Base-by-base conservation (phyloP, 2,329 filamentous ascomycete species). In the Orbilia blumenaviensis region DNA sequence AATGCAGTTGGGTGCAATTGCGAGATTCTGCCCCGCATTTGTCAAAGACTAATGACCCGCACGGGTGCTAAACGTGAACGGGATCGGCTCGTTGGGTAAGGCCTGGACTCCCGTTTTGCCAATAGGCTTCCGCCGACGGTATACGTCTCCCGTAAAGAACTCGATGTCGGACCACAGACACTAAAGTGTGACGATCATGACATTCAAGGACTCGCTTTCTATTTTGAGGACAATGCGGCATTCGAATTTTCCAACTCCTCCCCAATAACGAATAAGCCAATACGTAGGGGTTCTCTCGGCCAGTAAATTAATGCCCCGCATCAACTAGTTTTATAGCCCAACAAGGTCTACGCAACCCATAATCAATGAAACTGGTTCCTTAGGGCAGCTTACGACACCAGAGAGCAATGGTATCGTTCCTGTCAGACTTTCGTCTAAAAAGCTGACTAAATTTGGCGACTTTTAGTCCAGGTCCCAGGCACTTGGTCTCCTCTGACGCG, bases 331-430 rank as follows among this genome's bases (percentile, higher is more conserved):
- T 56, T 56, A 38, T 36, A 23, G 3, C n/a, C 23, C n/a, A 34
- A 38, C 50, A 38, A 56, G 52, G 66, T 36, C 54, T 56, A 71
- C 66, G 66, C 66, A 71, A 71, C 56, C 56, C 48, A 25, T 9
- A 25, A 3, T 23, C 16, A 8, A 12, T 12, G 52, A 66, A 56
- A 52, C 44, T 38, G 34, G 56, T 63, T 75, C 18, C 14, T 34
- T 4, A 27, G 18, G 12, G 56, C 23, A 25, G 71, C 63, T 75
- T 68, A 75, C 71, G 71, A 75, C 71, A 75, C 25, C 71, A 58
- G 25, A 48, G 8, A 42, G 63, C 23, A 29, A 60, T 27, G 42
- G 29, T 34, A 56, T 60, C 27, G 58, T 56, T 18, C 16, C 9
- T 46, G 66, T 29, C 7, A 36, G 18, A n/a, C 34, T 8, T 41